Conservation (phyloP, 2,329 filamentous ascomycete genomes). For the Eutypella sp. region DNA sequence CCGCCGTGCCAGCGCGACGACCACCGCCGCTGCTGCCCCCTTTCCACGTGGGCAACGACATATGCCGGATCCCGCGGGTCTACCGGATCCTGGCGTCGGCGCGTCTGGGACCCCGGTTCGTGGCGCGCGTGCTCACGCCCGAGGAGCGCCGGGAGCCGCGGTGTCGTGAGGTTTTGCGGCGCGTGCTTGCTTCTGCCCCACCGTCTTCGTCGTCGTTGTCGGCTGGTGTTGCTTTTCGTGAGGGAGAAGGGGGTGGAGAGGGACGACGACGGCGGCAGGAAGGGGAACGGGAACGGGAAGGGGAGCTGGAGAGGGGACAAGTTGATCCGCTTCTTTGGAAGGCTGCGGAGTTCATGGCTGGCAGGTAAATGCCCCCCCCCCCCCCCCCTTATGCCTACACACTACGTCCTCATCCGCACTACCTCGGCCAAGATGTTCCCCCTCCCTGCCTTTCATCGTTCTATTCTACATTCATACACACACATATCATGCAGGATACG, state of each 20-base stretch:
- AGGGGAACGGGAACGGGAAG: too few relatives aligned
- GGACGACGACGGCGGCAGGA: too few relatives aligned
- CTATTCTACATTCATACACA: too few relatives aligned
- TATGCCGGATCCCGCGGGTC: slow-evolving; percentile 67
- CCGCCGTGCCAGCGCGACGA: too few relatives aligned
- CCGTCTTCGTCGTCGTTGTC: neutral
- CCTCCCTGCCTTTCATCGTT: too few relatives aligned
- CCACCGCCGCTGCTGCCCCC: slow-evolving; percentile 65
- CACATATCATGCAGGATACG: too few relatives aligned
- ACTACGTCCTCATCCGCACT: too few relatives aligned
- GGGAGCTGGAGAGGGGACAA: too few relatives aligned
- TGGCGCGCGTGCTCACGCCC: slow-evolving; percentile 41
- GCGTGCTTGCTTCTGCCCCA: too few relatives aligned
- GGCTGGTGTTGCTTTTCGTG: too few relatives aligned
- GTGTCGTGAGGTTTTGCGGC: slow-evolving; percentile 5
- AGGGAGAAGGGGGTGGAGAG: neutral
- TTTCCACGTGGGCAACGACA: slow-evolving; percentile 70
- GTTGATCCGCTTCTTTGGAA: slow-evolving; percentile 28
- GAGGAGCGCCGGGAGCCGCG: slow-evolving; percentile 29
- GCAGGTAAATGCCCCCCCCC: slow-evolving; percentile 30
- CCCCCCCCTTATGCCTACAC: too few relatives aligned
- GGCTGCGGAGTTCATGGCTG: slow-evolving; percentile 38
- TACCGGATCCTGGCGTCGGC: slow-evolving; percentile 46
- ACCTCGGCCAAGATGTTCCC: too few relatives aligned
- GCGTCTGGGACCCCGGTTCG: slow-evolving; percentile 38